Percentiles rank a stretch among this genome's conserved stretches.
Conservation (phyloP, 2,329 filamentous ascomycete genomes). For the Fusarium azukiicola region DNA sequence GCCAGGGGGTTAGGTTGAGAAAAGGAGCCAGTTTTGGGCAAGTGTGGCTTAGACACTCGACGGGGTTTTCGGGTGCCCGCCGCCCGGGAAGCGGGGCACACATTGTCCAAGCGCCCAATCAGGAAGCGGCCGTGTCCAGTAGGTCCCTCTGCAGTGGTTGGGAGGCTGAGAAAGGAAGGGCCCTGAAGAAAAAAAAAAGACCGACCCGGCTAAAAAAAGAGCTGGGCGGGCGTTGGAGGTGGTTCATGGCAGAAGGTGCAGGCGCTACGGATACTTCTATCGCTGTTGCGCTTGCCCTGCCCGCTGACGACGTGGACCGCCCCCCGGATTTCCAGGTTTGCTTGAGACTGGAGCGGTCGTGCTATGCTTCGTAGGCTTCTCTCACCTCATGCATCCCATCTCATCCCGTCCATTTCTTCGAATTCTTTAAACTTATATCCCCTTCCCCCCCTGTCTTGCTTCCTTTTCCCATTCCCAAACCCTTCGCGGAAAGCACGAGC, state of each 20-base stretch:
- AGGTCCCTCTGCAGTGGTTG: slow-evolving; percentile 10
- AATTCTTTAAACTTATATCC: slow-evolving; percentile 35
- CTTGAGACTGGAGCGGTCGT: slow-evolving; percentile 29
- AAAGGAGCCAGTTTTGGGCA: slow-evolving; percentile 17
- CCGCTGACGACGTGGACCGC: slow-evolving; percentile 43
- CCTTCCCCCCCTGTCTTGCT: slow-evolving; percentile 25
- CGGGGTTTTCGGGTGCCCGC: slow-evolving; percentile 41
- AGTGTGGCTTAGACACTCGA: slow-evolving; percentile 51
- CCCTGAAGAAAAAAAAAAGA: slow-evolving; percentile 35
- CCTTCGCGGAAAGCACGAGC: slow-evolving; percentile 41
- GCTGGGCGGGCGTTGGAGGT: slow-evolving; percentile 20
- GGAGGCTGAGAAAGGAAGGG: slow-evolving; percentile 40
- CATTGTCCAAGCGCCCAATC: slow-evolving; percentile 32
- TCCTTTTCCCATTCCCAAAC: slow-evolving; percentile 30
- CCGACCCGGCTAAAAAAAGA: slow-evolving; percentile 20
- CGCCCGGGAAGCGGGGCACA: slow-evolving; percentile 46
- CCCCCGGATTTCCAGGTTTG: slow-evolving; percentile 35
- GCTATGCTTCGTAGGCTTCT: slow-evolving; percentile 30
- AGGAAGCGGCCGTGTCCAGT: slow-evolving; percentile 20
- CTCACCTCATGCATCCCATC: slow-evolving; percentile 12
- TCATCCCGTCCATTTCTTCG: slow-evolving; percentile 22
- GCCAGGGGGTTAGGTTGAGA: slow-evolving; percentile 14
- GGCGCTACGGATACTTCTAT: slow-evolving; percentile 18
- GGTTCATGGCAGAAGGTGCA: slow-evolving; percentile 22
- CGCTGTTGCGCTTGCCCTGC: slow-evolving; percentile 30